Conservation (phyloP, 371 early-diverging fungal genomes). For the Apophysomyces elegans region DNA sequence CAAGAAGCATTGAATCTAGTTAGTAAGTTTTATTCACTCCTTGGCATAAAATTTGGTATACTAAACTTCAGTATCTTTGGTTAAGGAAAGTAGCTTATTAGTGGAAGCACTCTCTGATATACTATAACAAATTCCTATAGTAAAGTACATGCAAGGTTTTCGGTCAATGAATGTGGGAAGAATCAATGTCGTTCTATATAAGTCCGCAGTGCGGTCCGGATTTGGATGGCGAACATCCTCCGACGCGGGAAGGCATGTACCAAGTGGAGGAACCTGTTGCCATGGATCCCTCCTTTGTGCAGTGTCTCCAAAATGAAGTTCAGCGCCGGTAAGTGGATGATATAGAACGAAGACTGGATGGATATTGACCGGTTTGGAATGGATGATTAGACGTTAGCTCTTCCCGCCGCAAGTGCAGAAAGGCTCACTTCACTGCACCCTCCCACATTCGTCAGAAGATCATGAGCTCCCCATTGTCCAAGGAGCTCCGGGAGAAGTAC, state of each 20-base stretch:
- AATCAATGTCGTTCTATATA: too few relatives aligned
- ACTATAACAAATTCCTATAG: too few relatives aligned
- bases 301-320: constrained; percentile 37
- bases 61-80: too few relatives aligned
- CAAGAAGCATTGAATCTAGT: too few relatives aligned
- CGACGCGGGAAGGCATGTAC: constrained; percentile 12
- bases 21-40: too few relatives aligned
- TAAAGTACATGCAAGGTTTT: too few relatives aligned
- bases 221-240: constrained; percentile 10
- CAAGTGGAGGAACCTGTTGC: constrained; percentile 9
- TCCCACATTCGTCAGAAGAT: constrained; percentile 93
- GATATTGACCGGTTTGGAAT: constrained; percentile 1
- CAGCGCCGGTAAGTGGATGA: constrained; percentile 36
- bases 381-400: constrained; percentile 83
- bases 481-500: constrained; percentile 98
- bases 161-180: too few relatives aligned
- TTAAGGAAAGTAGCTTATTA: too few relatives aligned
- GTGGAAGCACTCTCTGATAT: too few relatives aligned
- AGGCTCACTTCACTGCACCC: constrained; percentile 98
- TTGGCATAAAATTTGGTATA: too few relatives aligned
- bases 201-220: constrained; percentile 4
- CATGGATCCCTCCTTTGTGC: constrained; percentile 18
- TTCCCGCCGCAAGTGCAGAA: constrained; percentile 94
- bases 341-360: background rate
- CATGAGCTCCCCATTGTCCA: constrained; percentile 95